A percentile compares a stretch with the other conserved stretches of the same genome.
These are phyloP conservation scores for Helicocarpus griseus DNA, from an alignment of 2,329 filamentous ascomycete genomes.

Conservation along the genomic window DNA sequence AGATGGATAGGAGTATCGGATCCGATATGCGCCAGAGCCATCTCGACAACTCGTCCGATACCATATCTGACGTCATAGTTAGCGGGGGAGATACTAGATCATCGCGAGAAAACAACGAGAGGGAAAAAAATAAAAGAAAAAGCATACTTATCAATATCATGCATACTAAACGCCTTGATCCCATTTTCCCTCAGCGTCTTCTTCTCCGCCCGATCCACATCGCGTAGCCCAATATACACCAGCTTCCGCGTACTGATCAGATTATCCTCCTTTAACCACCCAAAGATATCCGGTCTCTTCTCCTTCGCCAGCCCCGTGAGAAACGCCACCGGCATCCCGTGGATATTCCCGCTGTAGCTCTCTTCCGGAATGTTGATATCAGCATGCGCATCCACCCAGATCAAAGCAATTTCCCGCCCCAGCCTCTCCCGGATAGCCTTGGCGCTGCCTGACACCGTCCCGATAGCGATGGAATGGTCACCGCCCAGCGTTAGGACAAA, in stretches of 20 bases:
- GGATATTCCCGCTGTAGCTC: conserved; percentile 83
- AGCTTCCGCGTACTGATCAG: conserved; percentile 65
- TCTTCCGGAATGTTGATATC: conserved; percentile 96
- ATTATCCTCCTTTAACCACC: conserved; percentile 63
- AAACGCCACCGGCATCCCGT: conserved; percentile 96
- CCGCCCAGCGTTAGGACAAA: conserved; percentile 89
- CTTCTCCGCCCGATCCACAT: conserved; percentile 93
- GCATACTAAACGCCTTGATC: conserved; percentile 97
- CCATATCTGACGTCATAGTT: conserved; percentile 53
- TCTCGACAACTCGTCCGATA: conserved; percentile 92
- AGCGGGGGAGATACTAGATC: not conserved
- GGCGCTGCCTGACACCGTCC: conserved; percentile 78
- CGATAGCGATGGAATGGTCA: conserved; percentile 94
- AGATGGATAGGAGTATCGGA: conserved; percentile 92
- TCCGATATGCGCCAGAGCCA: conserved; percentile 95
- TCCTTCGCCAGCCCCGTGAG: conserved; percentile 74
- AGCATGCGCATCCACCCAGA: conserved; percentile 97
- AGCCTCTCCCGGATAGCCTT: conserved; percentile 78
- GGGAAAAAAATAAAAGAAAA: not conserved
- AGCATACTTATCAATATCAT: conserved; percentile 78
- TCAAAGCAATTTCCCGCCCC: conserved; percentile 74
- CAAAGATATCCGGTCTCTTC: conserved; percentile 69
- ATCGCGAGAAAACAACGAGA: conserved; percentile 1
- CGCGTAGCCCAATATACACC: conserved; percentile 91
- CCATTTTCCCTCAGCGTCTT: conserved; percentile 75